Percentiles rank a stretch among this genome's conserved stretches.
Conservation (phyloP, 2,329 filamentous ascomycete genomes). For the Cadophora malorum region DNA sequence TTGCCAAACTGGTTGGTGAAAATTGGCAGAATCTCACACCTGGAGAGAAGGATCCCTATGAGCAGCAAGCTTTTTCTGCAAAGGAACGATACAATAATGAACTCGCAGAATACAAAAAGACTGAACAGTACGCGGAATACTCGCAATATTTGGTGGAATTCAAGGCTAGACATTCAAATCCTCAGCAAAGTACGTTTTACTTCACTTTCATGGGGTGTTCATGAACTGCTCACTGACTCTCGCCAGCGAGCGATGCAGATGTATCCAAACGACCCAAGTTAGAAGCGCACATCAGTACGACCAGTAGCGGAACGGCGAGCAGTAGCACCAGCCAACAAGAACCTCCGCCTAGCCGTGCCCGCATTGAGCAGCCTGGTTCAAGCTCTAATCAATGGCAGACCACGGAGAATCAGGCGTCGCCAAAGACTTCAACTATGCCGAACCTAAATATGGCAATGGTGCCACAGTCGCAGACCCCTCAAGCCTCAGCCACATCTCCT, state of each 20-base stretch:
- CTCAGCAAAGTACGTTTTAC: constrained; percentile 57
- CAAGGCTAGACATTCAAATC: constrained; percentile 71
- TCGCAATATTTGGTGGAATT: constrained; percentile 78
- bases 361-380: constrained; percentile 37
- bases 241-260: constrained; percentile 38
- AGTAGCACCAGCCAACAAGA: constrained; percentile 39
- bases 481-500: constrained; percentile 37
- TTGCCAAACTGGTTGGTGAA: constrained; percentile 82
- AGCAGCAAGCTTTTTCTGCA: constrained; percentile 72
- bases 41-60: constrained; percentile 73
- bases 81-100: constrained; percentile 82
- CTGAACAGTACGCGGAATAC: constrained; percentile 71
- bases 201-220: not conserved
- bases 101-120: constrained; percentile 79
- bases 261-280: constrained; percentile 44
- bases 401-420: constrained; percentile 27
- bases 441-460: constrained; percentile 27
- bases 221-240: constrained; percentile 13
- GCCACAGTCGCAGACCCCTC: constrained; percentile 19
- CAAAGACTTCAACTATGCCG: constrained; percentile 26
- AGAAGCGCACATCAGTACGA: constrained; percentile 37
- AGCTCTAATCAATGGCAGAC: constrained; percentile 36
- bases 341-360: constrained; percentile 26
- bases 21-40: constrained; percentile 77
- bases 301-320: constrained; percentile 39